phyloP scores from a whole-genome alignment of 306 rosid genomes.

The Lathyrus sativus region DNA sequence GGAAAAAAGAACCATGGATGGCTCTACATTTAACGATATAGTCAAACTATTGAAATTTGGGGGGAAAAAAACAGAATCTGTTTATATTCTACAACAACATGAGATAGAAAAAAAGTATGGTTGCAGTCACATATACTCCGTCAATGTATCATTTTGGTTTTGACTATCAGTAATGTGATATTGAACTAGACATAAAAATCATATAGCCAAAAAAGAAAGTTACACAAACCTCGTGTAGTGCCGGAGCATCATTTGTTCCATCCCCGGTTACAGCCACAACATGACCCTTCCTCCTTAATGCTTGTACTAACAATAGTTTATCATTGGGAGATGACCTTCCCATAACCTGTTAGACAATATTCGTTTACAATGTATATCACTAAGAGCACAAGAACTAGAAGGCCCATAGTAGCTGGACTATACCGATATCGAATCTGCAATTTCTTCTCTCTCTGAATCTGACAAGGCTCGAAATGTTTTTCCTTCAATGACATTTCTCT shows the following conservation, averaged over 20 bases:
- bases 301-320: constrained; percentile 89
- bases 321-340: constrained; percentile 94
- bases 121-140: not conserved
- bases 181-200: constrained; percentile 19
- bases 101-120: constrained; percentile 20
- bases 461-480: constrained; percentile 68
- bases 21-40: constrained; percentile 5
- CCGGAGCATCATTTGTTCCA: constrained; percentile 98
- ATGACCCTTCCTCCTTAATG: constrained; percentile 73
- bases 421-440: constrained; percentile 70
- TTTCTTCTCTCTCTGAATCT: constrained; percentile 60
- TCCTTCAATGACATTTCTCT: constrained; percentile 87
- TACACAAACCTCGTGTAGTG: constrained; percentile 80
- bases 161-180: not conserved
- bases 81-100: not conserved
- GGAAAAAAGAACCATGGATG: not conserved
- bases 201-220: constrained; percentile 19
- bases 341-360: constrained; percentile 67
- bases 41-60: constrained; percentile 2
- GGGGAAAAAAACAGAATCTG: not conserved
- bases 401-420: constrained; percentile 39
- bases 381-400: constrained; percentile 54
- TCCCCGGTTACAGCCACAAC: constrained; percentile 98
- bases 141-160: constrained; percentile 3
- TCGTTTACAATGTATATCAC: constrained; percentile 2